A percentile compares a stretch with the other conserved stretches of the same genome.
Evolutionary conservation across 192 early-diverging fungal species (phyloP).

Genomic region (Coemansia sp.): DNA sequence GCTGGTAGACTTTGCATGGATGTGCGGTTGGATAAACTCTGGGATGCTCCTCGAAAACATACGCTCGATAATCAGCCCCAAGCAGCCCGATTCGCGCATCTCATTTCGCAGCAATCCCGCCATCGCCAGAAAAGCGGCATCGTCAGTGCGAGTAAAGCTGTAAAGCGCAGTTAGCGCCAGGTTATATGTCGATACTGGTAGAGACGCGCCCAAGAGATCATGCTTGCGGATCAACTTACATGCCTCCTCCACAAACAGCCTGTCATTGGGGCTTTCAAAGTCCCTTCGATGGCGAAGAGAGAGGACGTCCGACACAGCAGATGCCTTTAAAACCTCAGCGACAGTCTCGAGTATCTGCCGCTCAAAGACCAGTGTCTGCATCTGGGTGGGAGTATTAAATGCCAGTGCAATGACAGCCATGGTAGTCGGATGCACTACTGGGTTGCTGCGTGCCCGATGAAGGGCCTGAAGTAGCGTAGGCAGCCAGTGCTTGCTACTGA

Average conservation of each 20-base stretch:
- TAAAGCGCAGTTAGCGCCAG: conserved; percentile 35
- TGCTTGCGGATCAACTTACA: conserved; percentile 18
- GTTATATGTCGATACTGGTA: conserved; percentile 36
- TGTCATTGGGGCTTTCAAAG: conserved; percentile 18
- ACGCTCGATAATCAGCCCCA: conserved; percentile 29
- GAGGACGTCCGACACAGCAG: conserved; percentile 14
- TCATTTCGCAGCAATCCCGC: conserved; percentile 39
- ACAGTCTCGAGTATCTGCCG: conserved; percentile 38
- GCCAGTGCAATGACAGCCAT: conserved; percentile 27
- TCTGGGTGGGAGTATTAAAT: conserved; percentile 16
- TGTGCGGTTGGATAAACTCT: conserved; percentile 7
- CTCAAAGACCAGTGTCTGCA: conserved; percentile 47
- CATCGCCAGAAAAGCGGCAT: conserved; percentile 44
- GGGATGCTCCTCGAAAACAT: conserved; percentile 20
- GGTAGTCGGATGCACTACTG: conserved; percentile 7
- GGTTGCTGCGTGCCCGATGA: conserved; percentile 23
- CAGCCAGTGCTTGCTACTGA: conserved; percentile 25
- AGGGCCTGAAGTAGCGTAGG: conserved; percentile 23
- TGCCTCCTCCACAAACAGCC: conserved; percentile 16
- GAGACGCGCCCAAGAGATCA: conserved; percentile 4
- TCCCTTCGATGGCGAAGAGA: conserved; percentile 12
- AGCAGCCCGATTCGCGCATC: conserved; percentile 44
- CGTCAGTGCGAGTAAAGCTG: conserved; percentile 38
- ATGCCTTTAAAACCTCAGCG: conserved; percentile 29
- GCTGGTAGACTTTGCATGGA: neutral